These are phyloP conservation scores for Yamadazyma paraphyllophila DNA, from an alignment of 805 yeast genomes.

Conservation along the genomic window DNA sequence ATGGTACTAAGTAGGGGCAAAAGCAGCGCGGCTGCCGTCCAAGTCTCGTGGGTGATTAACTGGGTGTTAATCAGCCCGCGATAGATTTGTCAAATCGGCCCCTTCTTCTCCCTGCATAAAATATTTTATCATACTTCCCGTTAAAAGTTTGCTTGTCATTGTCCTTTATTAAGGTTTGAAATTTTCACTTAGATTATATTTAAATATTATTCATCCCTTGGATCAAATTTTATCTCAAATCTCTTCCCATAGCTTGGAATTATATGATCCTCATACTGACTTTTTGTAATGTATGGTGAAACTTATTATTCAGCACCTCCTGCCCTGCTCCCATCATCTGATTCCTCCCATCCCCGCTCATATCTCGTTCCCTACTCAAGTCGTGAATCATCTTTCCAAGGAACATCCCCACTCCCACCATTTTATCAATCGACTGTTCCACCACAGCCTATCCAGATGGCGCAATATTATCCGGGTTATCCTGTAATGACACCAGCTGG, in stretches of 20 bases:
- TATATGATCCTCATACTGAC: not conserved
- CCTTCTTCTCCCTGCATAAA: not conserved
- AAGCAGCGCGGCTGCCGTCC: not conserved
- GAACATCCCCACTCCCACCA: too few species aligned
- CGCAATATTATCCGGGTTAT: too few species aligned
- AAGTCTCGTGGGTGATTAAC: too few species aligned
- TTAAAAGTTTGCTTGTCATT: constrained; percentile 1
- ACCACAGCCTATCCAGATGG: not conserved
- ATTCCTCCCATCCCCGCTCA: too few species aligned
- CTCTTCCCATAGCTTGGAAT: not conserved
- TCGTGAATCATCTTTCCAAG: too few species aligned
- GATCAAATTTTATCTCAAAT: not conserved
- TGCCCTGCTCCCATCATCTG: not conserved
- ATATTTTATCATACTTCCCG: not conserved
- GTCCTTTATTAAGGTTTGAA: not conserved
- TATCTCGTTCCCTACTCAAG: too few species aligned
- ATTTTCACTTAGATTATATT: not conserved
- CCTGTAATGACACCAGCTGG: too few species aligned
- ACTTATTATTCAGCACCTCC: not conserved
- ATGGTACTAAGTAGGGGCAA: not conserved
- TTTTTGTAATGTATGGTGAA: not conserved
- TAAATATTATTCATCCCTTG: constrained; percentile 5
- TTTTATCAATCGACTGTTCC: not conserved
- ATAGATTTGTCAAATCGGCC: not conserved
- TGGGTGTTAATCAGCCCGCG: too few species aligned